phyloP scores from a whole-genome alignment of 2,329 filamentous ascomycete genomes.

The Sporothrix luriei region DNA sequence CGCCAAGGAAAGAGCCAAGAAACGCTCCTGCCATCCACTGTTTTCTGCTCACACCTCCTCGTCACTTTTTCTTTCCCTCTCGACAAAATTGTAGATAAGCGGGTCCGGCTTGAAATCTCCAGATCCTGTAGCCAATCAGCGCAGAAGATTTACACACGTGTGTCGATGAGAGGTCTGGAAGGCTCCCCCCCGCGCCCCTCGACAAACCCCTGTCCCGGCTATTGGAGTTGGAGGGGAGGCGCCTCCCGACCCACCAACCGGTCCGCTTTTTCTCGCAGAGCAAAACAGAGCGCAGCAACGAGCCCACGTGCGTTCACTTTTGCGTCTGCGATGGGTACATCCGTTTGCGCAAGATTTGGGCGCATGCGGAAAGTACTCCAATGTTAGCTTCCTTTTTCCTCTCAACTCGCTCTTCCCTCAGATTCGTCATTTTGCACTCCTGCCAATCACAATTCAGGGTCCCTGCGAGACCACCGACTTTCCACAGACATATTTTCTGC shows the following conservation, averaged over 20 bases:
- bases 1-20: conserved; percentile 1
- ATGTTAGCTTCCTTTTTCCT: neutral
- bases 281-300: conserved; percentile 5
- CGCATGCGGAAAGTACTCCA: no score
- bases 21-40: neutral
- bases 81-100: conserved; percentile 22
- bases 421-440: neutral
- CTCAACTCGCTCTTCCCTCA: neutral
- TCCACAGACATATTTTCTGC: no score
- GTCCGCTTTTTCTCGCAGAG: neutral
- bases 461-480: neutral
- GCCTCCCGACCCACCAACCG: conserved; percentile 8
- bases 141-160: conserved; percentile 33
- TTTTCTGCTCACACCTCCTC: neutral
- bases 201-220: conserved; percentile 15
- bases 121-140: conserved; percentile 30
- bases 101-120: conserved; percentile 23
- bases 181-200: conserved; percentile 2
- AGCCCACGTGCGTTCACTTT: conserved; percentile 12
- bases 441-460: conserved; percentile 7
- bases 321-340: neutral
- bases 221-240: neutral
- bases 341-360: no score
- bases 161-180: conserved; percentile 32
- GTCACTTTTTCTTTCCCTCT: neutral